phyloP scores from a whole-genome alignment of 1,284 basidiomycete genomes.

The Microbotryum violaceum region DNA sequence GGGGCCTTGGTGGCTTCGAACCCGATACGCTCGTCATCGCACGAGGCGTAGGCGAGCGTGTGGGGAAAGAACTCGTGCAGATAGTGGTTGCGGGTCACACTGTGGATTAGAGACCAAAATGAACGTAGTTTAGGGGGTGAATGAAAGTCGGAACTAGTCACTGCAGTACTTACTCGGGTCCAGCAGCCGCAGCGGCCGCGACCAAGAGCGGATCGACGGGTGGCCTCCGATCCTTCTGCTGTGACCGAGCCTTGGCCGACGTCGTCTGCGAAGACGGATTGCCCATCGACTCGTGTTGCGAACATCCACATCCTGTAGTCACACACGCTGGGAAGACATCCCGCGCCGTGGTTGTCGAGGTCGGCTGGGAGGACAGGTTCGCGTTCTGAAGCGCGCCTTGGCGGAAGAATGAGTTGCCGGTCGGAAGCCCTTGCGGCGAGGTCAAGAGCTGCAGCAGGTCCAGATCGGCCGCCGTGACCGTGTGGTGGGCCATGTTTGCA shows the following conservation, averaged over 20 bases:
- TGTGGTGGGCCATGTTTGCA: not conserved
- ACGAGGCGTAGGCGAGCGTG: constrained; percentile 27
- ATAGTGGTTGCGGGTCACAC: constrained; percentile 37
- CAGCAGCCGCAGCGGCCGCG: constrained; percentile 33
- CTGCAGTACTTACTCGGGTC: constrained; percentile 33
- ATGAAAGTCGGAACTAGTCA: not conserved
- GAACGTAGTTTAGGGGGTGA: not conserved
- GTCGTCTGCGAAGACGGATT: not conserved
- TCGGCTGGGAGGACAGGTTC: not conserved
- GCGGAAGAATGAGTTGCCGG: not conserved
- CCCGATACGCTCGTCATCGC: constrained; percentile 24
- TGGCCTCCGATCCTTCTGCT: constrained; percentile 21
- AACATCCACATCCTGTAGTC: too few species aligned
- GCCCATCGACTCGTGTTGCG: not conserved
- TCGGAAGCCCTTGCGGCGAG: too few species aligned
- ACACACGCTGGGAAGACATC: not conserved
- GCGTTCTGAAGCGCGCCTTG: not conserved
- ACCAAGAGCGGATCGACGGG: constrained; percentile 36
- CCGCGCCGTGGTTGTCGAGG: not conserved
- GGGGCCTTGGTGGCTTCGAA: not conserved
- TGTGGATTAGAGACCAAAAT: not conserved
- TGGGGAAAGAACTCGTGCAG: constrained; percentile 36
- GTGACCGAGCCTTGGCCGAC: not conserved
- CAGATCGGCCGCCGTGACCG: constrained; percentile 12
- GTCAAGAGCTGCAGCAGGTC: constrained; percentile 23